phyloP scores from a whole-genome alignment of 495 filamentous ascomycete genomes.

The Tuber umbilicatum region DNA sequence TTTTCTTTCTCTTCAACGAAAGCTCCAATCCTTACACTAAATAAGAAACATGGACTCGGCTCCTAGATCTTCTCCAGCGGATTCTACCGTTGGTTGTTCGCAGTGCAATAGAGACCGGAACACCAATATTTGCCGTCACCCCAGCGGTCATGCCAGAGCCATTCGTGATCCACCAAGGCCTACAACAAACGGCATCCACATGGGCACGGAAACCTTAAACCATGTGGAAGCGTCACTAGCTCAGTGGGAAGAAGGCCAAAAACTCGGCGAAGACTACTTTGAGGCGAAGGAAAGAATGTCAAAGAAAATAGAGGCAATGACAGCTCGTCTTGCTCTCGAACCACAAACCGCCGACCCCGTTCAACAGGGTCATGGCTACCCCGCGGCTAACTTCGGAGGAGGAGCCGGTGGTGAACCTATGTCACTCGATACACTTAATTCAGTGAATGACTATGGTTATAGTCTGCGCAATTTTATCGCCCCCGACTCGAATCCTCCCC shows the following conservation, averaged over 20 bases:
- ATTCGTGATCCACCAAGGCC: not conserved
- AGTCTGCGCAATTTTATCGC: not conserved
- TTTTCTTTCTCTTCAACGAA: not conserved
- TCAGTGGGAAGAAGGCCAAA: not conserved
- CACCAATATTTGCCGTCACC: not conserved
- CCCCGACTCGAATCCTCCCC: not conserved
- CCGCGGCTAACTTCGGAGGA: not conserved
- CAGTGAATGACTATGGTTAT: not conserved
- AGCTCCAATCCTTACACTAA: not conserved
- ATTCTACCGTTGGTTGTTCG: not conserved
- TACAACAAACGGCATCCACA: not conserved
- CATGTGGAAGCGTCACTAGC: not conserved
- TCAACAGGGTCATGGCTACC: not conserved
- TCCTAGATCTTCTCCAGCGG: not conserved
- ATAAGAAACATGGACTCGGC: not conserved
- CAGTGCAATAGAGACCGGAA: not conserved
- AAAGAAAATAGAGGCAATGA: not conserved
- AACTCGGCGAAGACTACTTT: not conserved
- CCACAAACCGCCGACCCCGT: not conserved
- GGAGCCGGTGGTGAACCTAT: not conserved
- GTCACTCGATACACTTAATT: not conserved
- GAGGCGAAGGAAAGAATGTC: not conserved
- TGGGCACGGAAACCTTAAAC: not conserved
- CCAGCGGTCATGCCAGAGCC: not conserved
- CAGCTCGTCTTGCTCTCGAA: not conserved